Conservation (phyloP, 148 eudicot species). For the Rhododendron vialii region DNA sequence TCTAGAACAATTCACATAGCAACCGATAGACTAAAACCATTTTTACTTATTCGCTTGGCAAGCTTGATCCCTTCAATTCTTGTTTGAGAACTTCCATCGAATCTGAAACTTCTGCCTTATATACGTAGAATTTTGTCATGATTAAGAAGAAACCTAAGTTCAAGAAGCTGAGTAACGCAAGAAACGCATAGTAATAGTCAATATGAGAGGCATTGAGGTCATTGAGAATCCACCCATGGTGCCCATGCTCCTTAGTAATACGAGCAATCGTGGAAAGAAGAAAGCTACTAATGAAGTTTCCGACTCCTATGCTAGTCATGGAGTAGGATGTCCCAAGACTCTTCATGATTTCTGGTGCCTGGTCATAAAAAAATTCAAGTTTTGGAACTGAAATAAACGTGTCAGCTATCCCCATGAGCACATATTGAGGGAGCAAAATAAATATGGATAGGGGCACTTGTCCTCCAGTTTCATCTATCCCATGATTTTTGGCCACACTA, state of each 20-base stretch:
- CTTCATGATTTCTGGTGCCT: slow-evolving; percentile 84
- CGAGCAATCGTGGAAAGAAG: slow-evolving; percentile 49
- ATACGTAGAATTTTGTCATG: slow-evolving; percentile 43
- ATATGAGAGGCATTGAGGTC: slow-evolving; percentile 72
- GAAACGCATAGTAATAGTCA: slow-evolving; percentile 63
- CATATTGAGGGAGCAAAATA: slow-evolving; percentile 58
- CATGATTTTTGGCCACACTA: slow-evolving; percentile 42
- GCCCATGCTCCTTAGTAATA: slow-evolving; percentile 46
- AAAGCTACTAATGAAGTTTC: slow-evolving; percentile 68
- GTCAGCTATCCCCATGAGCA: slow-evolving; percentile 67
- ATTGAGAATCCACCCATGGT: slow-evolving; percentile 61
- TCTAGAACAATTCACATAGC: not conserved
- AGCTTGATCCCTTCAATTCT: slow-evolving; percentile 23
- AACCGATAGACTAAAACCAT: not conserved
- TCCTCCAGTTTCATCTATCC: slow-evolving; percentile 38
- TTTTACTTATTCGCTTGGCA: not conserved
- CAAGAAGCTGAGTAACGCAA: slow-evolving; percentile 44
- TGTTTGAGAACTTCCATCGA: slow-evolving; percentile 40
- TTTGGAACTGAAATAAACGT: slow-evolving; percentile 62
- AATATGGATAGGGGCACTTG: slow-evolving; percentile 62
- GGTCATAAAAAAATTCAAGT: slow-evolving; percentile 78
- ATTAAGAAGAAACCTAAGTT: slow-evolving; percentile 53
- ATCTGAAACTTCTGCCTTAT: slow-evolving; percentile 64
- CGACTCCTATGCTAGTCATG: slow-evolving; percentile 53
- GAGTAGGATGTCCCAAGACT: slow-evolving; percentile 75